Evolutionary conservation across 2,329 filamentous ascomycete genomes (phyloP).

Genomic region (Arthrocladium fulminans): DNA sequence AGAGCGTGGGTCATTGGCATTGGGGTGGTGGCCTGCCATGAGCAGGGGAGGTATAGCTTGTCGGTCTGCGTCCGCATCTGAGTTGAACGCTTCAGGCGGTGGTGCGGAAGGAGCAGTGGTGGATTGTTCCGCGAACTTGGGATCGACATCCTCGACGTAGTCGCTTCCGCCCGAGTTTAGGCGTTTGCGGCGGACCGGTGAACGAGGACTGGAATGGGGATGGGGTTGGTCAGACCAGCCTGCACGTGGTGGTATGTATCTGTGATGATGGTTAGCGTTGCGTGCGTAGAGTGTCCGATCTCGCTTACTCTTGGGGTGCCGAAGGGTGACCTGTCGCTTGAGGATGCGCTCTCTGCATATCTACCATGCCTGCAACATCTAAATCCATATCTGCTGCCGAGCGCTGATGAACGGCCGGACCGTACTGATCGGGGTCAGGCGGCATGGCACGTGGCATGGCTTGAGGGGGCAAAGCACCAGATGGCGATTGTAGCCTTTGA

Average conservation of each 20-base stretch:
- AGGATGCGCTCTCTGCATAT: background rate
- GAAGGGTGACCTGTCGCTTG: background rate
- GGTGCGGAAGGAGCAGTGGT: conserved; percentile 23
- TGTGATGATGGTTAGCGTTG: conserved; percentile 16
- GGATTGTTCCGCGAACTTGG: conserved; percentile 58
- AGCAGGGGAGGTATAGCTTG: conserved; percentile 29
- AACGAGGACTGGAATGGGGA: conserved; percentile 10
- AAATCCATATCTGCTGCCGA: background rate
- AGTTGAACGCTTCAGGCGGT: conserved; percentile 14
- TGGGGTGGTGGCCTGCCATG: conserved; percentile 27
- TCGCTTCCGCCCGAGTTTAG: conserved; percentile 27
- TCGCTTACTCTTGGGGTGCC: conserved; percentile 1
- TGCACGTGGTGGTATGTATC: conserved; percentile 41
- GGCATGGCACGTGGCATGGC: conserved; percentile 49
- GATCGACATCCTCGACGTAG: conserved; percentile 93
- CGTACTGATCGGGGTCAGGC: conserved; percentile 44
- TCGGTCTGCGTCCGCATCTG: conserved; percentile 1
- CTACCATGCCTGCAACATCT: background rate
- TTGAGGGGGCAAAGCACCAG: conserved; percentile 42
- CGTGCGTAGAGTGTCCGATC: background rate
- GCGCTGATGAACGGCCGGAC: background rate
- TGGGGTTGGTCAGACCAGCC: conserved; percentile 27
- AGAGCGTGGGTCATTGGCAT: conserved; percentile 1
- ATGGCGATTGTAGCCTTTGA: conserved; percentile 22
- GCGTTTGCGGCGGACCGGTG: conserved; percentile 18